phyloP scores from a whole-genome alignment of 345 rosid species.

The Pugionium dolabratum region DNA sequence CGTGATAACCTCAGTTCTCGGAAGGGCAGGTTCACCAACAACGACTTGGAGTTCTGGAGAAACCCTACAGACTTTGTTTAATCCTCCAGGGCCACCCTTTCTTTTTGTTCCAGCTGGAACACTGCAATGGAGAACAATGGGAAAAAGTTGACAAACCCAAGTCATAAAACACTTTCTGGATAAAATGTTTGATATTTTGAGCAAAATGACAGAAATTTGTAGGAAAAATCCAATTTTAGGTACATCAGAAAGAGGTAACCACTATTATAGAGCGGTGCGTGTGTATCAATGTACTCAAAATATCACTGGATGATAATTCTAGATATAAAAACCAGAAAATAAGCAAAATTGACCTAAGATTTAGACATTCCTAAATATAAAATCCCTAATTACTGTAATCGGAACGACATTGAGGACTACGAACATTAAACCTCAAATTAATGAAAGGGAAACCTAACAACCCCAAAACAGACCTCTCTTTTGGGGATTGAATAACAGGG shows the following conservation, averaged over 20 bases:
- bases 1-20: constrained; percentile 79
- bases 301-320: constrained; percentile 5
- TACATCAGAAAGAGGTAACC: not conserved
- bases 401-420: constrained; percentile 1
- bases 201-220: constrained; percentile 7
- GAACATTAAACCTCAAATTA: constrained; percentile 1
- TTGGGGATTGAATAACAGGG: constrained; percentile 44
- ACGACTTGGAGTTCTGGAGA: constrained; percentile 86
- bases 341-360: constrained; percentile 27
- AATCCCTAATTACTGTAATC: constrained; percentile 19
- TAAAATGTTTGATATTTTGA: not conserved
- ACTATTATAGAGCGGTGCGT: not conserved
- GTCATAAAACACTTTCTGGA: constrained; percentile 12
- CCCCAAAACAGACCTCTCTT: constrained; percentile 61
- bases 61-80: constrained; percentile 95
- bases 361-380: constrained; percentile 23
- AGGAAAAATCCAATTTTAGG: constrained; percentile 2
- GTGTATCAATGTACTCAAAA: constrained; percentile 5
- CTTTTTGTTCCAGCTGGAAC: constrained; percentile 75
- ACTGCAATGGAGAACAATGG: constrained; percentile 46
- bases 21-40: constrained; percentile 94
- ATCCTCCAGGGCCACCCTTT: constrained; percentile 93
- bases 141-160: constrained; percentile 15
- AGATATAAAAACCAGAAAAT: constrained; percentile 11
- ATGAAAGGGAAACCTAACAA: constrained; percentile 6